These are phyloP conservation scores for Aspergillus sclerotioniger DNA, from an alignment of 495 filamentous ascomycete genomes.

Conservation along the genomic window DNA sequence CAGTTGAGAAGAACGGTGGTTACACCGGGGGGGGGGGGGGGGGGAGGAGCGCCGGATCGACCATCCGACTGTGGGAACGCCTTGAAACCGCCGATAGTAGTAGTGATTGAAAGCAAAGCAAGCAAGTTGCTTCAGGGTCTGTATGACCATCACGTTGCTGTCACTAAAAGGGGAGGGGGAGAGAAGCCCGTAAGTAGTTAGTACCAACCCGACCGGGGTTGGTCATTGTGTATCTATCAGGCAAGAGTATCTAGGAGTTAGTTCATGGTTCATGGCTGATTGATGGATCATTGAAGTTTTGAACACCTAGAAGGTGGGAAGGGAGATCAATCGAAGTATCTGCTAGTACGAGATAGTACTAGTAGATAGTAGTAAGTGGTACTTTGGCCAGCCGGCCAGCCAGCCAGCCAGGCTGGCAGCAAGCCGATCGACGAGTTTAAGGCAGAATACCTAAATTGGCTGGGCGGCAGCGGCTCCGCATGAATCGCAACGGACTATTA, in stretches of 20 bases:
- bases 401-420: no score
- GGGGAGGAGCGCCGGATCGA: constrained; percentile 24
- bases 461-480: constrained; percentile 23
- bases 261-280: no score
- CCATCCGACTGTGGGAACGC: constrained; percentile 27
- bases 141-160: constrained; percentile 11
- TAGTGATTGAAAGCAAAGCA: constrained; percentile 15
- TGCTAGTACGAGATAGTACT: no score
- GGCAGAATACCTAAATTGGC: background rate
- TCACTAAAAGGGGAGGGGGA: constrained; percentile 1
- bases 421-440: constrained; percentile 6
- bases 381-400: no score
- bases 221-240: no score
- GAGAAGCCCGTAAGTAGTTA: constrained; percentile 1
- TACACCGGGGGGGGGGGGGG: constrained; percentile 22
- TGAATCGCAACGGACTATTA: background rate
- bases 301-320: no score
- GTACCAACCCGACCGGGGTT: no score
- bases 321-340: no score
- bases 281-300: no score
- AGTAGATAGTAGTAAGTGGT: no score
- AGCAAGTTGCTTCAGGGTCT: constrained; percentile 9
- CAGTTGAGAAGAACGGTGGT: constrained; percentile 32
- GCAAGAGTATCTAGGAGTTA: no score
- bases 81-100: constrained; percentile 13